Percentiles rank a stretch among this genome's conserved stretches.
These are phyloP conservation scores for Salvia sclarea DNA, from an alignment of 305 asterid species.

Conservation along the genomic window DNA sequence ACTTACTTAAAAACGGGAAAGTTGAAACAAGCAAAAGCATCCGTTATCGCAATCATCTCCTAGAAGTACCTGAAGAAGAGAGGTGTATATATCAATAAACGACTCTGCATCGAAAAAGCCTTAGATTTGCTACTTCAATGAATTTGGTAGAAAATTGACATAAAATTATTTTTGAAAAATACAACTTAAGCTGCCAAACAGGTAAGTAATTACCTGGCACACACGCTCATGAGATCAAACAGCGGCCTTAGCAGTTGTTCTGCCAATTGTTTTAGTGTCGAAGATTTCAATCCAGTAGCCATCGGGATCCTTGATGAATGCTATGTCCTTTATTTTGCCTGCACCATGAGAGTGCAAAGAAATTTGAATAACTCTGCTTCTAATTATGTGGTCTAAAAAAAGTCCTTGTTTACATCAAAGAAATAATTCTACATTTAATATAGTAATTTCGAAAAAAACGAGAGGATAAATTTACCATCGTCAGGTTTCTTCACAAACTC, in stretches of 20 bases:
- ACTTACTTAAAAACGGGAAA: neutral
- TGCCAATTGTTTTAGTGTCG: constrained; percentile 53
- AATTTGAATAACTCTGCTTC: neutral
- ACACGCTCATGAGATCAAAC: constrained; percentile 35
- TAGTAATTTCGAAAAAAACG: neutral
- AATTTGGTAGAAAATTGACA: neutral
- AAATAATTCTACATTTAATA: neutral
- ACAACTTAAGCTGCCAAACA: neutral
- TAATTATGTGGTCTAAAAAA: neutral
- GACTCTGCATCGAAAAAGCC: too few species aligned
- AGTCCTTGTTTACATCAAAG: neutral
- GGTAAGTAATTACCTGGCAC: neutral
- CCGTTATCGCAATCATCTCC: neutral
- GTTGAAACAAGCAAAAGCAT: neutral
- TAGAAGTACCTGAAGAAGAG: neutral
- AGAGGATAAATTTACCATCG: constrained; percentile 50
- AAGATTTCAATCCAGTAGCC: constrained; percentile 95
- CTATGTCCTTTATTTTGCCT: constrained; percentile 78
- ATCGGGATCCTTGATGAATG: constrained; percentile 91
- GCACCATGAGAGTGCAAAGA: constrained; percentile 18
- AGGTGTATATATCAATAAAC: neutral
- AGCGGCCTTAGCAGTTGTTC: constrained; percentile 48
- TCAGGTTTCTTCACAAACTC: constrained; percentile 75
- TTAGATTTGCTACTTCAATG: neutral
- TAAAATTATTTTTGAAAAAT: neutral